Base-by-base conservation (phyloP, 2,329 filamentous ascomycete species). In the Acrocalymma vagum region DNA sequence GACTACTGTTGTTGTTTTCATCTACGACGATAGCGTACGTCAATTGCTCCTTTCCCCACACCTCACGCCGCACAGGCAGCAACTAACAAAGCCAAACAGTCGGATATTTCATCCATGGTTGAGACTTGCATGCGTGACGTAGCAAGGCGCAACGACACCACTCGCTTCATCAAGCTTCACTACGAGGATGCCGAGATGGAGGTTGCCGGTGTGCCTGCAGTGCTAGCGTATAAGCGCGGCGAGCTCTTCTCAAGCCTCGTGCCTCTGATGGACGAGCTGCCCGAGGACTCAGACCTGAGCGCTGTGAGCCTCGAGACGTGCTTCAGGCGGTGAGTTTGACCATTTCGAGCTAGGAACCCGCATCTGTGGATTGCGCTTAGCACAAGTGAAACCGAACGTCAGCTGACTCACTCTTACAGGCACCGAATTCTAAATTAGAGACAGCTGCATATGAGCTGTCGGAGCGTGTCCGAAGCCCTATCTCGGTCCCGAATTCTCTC, bases 101-200 rank as follows among this genome's bases (percentile, higher is more conserved):
- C 87, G 46, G 80, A 86, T 42, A 86, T 93, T 51, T 95, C 89
- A 30, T 76, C 81, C 27, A 81, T 90, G 42, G 86, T 96, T 46
- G 90, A 96, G 67, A 80, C 84, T 26, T 91, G 88, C 35, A 78
- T 99, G 57, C 74, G 79, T 36, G 86, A 87, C 2, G 78, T 97
- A 18, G 90, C 95, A 27, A 77, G 79, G 48, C 77, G 81, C 45
- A 78, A 96, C 63, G 78, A 83, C 15, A 81, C 84, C 8, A 82
- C 88, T 22, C 90, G 89, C 63, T 97, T 99, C 65, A 82, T 97
- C 73, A 95, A 93, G 73, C 82, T 97, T 31, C 86, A 95, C 71
- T 90, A 90, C 66, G 85, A 88, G 48, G 92, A 96, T 43, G 95
- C 96, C 24, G 92, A 97, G 68, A 96, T 97, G 78, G 90, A 96